Conservation (phyloP, 192 early-diverging fungal species). For the Gigaspora rosea region DNA sequence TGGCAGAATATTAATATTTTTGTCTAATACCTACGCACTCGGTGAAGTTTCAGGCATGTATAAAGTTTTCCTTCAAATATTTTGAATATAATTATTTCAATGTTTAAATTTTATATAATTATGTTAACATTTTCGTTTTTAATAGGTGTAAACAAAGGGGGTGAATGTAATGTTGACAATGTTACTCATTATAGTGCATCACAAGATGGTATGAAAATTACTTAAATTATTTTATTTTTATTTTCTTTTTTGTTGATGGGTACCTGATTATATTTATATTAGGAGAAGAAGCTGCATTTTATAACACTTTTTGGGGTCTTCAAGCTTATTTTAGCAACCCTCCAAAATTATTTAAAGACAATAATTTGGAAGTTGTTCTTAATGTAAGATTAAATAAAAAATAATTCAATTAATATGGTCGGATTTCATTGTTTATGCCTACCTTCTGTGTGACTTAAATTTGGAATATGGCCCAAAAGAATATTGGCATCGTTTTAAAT, state of each 20-base stretch:
- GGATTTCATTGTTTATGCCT: too few relatives aligned
- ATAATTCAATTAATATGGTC: not conserved
- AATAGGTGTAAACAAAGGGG: conserved; percentile 79
- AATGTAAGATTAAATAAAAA: conserved; percentile 21
- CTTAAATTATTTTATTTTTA: not conserved
- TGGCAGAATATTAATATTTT: conserved; percentile 87
- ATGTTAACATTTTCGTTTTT: not conserved
- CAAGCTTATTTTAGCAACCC: conserved; percentile 80
- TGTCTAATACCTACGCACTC: conserved; percentile 83
- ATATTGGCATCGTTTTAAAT: not conserved
- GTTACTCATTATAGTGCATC: conserved; percentile 50
- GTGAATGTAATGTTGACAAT: conserved; percentile 82
- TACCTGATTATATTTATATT: not conserved
- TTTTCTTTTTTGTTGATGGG: not conserved
- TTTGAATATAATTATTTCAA: not conserved
- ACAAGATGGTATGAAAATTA: conserved; percentile 38
- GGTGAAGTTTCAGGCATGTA: conserved; percentile 70
- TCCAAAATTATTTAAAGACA: conserved; percentile 42
- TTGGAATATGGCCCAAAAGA: not conserved
- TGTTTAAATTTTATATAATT: too few relatives aligned
- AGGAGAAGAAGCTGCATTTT: conserved; percentile 48
- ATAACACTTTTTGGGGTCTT: conserved; percentile 78
- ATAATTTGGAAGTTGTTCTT: conserved; percentile 43
- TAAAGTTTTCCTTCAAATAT: not conserved
- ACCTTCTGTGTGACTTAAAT: not conserved